Evolutionary conservation across 495 filamentous ascomycete genomes (phyloP), one percentile per base, ranked within the genome.

Genomic region (Aspergillus haitiensis): DNA sequence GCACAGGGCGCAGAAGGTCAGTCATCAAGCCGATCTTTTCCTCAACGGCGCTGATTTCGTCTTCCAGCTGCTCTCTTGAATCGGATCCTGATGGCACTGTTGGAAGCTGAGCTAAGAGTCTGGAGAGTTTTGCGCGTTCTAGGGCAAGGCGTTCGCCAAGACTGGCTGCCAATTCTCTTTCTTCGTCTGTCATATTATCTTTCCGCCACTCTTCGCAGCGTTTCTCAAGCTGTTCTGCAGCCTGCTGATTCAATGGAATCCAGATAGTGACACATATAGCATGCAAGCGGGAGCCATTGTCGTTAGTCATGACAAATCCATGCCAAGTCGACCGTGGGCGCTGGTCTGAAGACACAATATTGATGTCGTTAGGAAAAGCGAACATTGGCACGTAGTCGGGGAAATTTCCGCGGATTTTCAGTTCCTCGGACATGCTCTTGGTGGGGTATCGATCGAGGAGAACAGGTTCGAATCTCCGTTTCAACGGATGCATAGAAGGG

Each of bases 331-430:
- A 89, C 55, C 92, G 81, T 2, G 94, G 94, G 60, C 91, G 83
- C 68, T 98, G 92, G 67, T 98, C 94, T 2, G 91, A 91, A 8
- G 94, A 97, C 7, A 98, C 90, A 52, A 98, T 93, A 57, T 91
- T 91, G 65, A 98, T 91, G 73, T 98, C 94, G 72, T 98, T 97
- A 32, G 94, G 94, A 67, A 98, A 98, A 18, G 94, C 92, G 67
- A 98, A 98, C 94, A 98, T 98, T 31, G 94, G 94, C 39, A 98
- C 91, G 65, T 97, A 98, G 68, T 98, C 93, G 4, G 94, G 94
- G 70, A 98, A 97, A 53, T 84, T 85, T 45, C 91, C 92, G 66
- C 94, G 86, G 67, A 88, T 83, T 67, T 89, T 86, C 56, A 85
- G 64, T 62, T 96, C 91, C 31, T 97, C 93, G n/a, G 83, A 68